These are phyloP conservation scores for Fusarium sp. DNA, from an alignment of 2,329 filamentous ascomycete species.

Conservation along the genomic window DNA sequence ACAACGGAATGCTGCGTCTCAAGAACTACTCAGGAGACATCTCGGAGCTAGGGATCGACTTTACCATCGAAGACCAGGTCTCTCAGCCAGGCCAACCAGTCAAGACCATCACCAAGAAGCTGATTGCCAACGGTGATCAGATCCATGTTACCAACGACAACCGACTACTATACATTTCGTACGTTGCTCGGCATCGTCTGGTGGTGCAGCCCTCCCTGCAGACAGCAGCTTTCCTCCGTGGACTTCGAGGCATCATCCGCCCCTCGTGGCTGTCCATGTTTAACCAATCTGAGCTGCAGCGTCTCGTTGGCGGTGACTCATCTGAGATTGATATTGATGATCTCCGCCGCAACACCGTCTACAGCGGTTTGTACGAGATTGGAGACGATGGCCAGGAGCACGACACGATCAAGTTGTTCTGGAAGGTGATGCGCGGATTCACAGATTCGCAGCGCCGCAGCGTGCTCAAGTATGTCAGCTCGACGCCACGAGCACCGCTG, in stretches of 20 bases:
- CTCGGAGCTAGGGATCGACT: slow-evolving; percentile 77
- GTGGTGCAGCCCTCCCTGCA: slow-evolving; percentile 83
- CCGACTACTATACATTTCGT: slow-evolving; percentile 91
- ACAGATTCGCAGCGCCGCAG: slow-evolving; percentile 81
- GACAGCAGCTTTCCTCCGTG: slow-evolving; percentile 87
- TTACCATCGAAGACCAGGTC: slow-evolving; percentile 83
- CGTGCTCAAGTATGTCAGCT: slow-evolving; percentile 95
- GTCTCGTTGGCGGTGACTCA: slow-evolving; percentile 88
- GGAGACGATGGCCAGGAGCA: slow-evolving; percentile 92
- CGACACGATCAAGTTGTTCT: slow-evolving; percentile 86
- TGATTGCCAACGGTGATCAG: slow-evolving; percentile 81
- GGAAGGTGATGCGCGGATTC: slow-evolving; percentile 85
- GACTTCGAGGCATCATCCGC: slow-evolving; percentile 87
- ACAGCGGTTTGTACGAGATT: slow-evolving; percentile 87
- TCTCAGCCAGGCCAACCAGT: slow-evolving; percentile 58
- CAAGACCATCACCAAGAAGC: slow-evolving; percentile 76
- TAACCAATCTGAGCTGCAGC: slow-evolving; percentile 94
- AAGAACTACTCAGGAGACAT: slow-evolving; percentile 90
- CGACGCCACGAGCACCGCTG: slow-evolving; percentile 88
- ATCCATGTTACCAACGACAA: slow-evolving; percentile 90
- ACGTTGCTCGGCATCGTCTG: slow-evolving; percentile 88
- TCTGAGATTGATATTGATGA: slow-evolving; percentile 89
- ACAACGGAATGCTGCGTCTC: slow-evolving; percentile 83
- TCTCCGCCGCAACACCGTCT: slow-evolving; percentile 83
- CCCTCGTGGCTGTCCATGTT: slow-evolving; percentile 98